phyloP scores from a whole-genome alignment of 225 moss, liverwort and hornwort species.

The Sphagnum contortum region DNA sequence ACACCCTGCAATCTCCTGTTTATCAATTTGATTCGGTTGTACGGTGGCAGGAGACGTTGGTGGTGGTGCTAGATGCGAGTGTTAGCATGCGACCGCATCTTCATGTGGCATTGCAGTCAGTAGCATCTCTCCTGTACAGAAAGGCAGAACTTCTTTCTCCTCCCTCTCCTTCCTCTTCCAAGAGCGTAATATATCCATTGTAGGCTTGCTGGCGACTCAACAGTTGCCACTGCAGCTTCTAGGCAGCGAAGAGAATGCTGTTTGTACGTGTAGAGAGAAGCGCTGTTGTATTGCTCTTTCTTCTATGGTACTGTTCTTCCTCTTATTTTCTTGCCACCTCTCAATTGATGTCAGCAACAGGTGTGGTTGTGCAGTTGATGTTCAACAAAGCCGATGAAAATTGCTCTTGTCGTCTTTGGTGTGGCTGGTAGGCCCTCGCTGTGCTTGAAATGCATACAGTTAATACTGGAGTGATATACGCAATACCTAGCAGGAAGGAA shows the following conservation, averaged over 20 bases:
- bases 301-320: background rate
- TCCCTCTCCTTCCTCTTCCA: background rate
- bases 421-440: slow-evolving; percentile 40
- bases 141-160: slow-evolving; percentile 29
- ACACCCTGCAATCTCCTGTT: slow-evolving; percentile 1
- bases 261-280: background rate
- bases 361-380: slow-evolving; percentile 50
- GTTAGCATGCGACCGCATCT: slow-evolving; percentile 80
- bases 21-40: background rate
- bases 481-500: too few species aligned
- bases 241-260: background rate
- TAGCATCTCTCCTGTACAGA: slow-evolving; percentile 58
- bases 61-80: slow-evolving; percentile 76
- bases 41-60: slow-evolving; percentile 59
- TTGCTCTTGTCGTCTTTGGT: slow-evolving; percentile 75
- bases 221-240: background rate
- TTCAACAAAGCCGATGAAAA: slow-evolving; percentile 67
- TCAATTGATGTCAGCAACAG: slow-evolving; percentile 1
- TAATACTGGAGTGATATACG: background rate
- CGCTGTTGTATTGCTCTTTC: background rate
- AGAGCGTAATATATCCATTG: background rate
- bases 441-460: too few species aligned
- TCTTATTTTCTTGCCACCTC: background rate
- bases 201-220: too few species aligned
- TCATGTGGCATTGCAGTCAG: slow-evolving; percentile 45